Evolutionary conservation across 2,329 filamentous ascomycete species (phyloP), one percentile per base, ranked within the genome.

Genomic region (Cercospora sojina): DNA sequence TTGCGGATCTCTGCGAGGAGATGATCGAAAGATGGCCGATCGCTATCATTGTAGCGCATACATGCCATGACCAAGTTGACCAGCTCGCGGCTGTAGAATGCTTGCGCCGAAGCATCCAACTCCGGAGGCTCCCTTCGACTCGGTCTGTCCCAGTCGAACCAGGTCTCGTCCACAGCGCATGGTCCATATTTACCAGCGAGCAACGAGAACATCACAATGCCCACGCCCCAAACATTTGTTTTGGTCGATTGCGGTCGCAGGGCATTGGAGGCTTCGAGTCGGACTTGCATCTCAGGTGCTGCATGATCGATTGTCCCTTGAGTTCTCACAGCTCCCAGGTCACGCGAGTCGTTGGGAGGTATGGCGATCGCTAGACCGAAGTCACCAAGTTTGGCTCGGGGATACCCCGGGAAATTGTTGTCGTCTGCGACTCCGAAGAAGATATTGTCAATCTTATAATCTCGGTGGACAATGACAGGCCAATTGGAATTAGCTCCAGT

Each of bases 161-260:
- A 59, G 7, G 13, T 41, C 35, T 58, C 25, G 7, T 23, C n/a
- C 32, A 59, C 32, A 13, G 27, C 32, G 16, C 23, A 32, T 35
- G 59, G 59, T 9, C 63, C 63, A 29, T 60, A 35, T 47, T 61
- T 16, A 8, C 49, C 38, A 29, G 58, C 43, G 12, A 65, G 29
- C 12, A 70, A 59, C 31, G 31, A 49, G 55, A 63, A 64, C 64
- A 70, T 63, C 3, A 64, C 57, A 20, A 66, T 65, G 25, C 66
- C 68, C 7, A 69, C 68, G 49, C 64, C 64, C 47, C 41, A 70
- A 18, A 70, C 68, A 32, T 70, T 65, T 7, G 68, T 68, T 31
- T 67, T 69, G 35, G 63, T 59, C 49, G 51, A 65, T 35, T 43
- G 18, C 13, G 51, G 20, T 20, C 51, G 25, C 25, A 4, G 9